Evolutionary conservation across 2,329 filamentous ascomycete genomes (phyloP).

Genomic region (Blastomyces gilchristii): DNA sequence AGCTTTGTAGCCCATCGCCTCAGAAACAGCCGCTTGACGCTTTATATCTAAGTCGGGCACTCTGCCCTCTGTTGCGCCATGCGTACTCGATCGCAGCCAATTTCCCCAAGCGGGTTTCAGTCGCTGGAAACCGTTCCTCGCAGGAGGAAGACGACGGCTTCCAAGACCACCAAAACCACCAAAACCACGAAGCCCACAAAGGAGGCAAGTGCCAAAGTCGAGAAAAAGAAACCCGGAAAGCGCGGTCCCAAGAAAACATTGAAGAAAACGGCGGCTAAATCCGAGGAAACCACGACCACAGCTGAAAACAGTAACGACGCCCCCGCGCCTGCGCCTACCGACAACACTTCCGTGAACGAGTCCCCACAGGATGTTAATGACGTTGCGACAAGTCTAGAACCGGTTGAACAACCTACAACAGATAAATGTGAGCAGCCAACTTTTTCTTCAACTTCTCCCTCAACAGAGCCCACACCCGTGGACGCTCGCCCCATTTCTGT

Average conservation of each 20-base stretch:
- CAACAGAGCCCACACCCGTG: neutral
- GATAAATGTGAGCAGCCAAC: constrained; percentile 2
- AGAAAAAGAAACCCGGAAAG: constrained; percentile 9
- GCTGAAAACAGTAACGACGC: neutral
- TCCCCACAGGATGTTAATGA: neutral
- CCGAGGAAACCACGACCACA: neutral
- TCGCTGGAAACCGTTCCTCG: constrained; percentile 22
- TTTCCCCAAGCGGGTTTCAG: constrained; percentile 26
- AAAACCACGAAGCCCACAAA: constrained; percentile 7
- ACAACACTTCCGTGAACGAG: neutral
- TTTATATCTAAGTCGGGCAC: neutral
- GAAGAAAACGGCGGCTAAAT: constrained; percentile 9
- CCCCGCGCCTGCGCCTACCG: neutral
- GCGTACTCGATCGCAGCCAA: constrained; percentile 32
- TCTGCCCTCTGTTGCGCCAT: constrained; percentile 18
- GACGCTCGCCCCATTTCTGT: neutral
- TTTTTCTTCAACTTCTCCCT: neutral
- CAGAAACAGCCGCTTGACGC: neutral
- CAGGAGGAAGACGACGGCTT: constrained; percentile 12
- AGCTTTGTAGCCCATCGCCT: neutral
- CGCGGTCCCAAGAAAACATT: constrained; percentile 14
- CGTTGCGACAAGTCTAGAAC: neutral
- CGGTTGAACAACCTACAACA: neutral
- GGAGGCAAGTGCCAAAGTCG: constrained; percentile 11
- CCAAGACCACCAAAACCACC: constrained; percentile 13